Evolutionary conservation across 1,284 basidiomycete species (phyloP).

Genomic region (Cutaneotrichosporon sp.): DNA sequence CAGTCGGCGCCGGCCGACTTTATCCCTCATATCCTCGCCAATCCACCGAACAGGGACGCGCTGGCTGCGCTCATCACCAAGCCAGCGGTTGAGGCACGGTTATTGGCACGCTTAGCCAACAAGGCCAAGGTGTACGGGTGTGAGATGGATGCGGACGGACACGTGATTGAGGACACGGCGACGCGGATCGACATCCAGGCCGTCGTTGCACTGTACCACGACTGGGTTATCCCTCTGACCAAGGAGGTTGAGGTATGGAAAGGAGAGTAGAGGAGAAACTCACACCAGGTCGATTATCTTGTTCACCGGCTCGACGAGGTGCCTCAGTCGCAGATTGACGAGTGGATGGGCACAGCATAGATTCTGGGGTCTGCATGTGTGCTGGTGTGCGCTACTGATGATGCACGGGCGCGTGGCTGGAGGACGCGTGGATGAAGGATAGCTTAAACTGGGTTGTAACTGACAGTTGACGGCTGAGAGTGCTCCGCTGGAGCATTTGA

Average conservation of each 20-base stretch:
- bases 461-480: not conserved
- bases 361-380: not conserved
- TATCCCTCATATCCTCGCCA: constrained; percentile 78
- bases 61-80: constrained; percentile 90
- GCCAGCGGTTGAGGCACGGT: constrained; percentile 84
- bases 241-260: constrained; percentile 88
- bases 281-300: constrained; percentile 80
- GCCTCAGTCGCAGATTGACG: constrained; percentile 71
- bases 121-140: constrained; percentile 93
- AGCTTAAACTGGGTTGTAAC: too few relatives aligned
- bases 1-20: constrained; percentile 79
- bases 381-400: not conserved
- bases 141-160: constrained; percentile 75
- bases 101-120: constrained; percentile 82
- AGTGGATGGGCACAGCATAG: constrained; percentile 52
- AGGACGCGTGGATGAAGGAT: too few relatives aligned
- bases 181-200: constrained; percentile 87
- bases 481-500: not conserved
- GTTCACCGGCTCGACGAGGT: constrained; percentile 78
- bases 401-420: too few relatives aligned
- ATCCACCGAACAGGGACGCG: constrained; percentile 65
- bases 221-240: constrained; percentile 93
- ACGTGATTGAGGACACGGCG: constrained; percentile 49
- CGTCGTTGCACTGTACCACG: constrained; percentile 91
- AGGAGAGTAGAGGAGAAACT: not conserved